phyloP scores from a whole-genome alignment of 139 green algal species.

The Asterochloris erici region DNA sequence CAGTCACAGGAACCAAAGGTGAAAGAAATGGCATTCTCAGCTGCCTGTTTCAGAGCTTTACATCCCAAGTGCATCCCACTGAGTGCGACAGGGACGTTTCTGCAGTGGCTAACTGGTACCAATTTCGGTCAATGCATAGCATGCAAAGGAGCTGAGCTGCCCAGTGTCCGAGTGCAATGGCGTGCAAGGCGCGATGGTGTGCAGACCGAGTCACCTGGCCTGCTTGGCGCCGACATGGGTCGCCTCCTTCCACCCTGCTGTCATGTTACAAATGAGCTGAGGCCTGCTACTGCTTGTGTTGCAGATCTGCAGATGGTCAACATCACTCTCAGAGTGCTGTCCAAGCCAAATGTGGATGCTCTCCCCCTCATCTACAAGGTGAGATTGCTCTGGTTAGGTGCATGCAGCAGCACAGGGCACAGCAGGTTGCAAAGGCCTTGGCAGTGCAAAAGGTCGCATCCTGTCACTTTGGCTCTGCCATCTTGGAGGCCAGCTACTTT shows the following conservation, averaged over 20 bases:
- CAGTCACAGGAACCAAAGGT: slow-evolving; percentile 98
- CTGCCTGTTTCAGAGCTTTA: neutral
- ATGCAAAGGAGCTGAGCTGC: neutral
- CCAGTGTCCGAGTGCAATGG: neutral
- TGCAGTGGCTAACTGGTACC: neutral
- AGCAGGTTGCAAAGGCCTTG: neutral
- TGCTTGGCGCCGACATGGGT: no score
- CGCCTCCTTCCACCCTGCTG: neutral
- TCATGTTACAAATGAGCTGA: neutral
- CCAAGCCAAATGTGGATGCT: slow-evolving; percentile 78
- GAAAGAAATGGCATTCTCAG: no score
- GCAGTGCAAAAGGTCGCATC: neutral
- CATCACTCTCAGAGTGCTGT: slow-evolving; percentile 93
- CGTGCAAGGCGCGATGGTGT: no score
- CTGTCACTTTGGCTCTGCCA: neutral
- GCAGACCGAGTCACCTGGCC: no score
- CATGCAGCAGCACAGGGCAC: neutral
- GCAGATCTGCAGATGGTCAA: slow-evolving; percentile 99
- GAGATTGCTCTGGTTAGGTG: neutral
- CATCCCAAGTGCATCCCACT: neutral
- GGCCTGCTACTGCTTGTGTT: neutral
- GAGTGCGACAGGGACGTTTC: neutral
- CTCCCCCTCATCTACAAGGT: slow-evolving; percentile 89
- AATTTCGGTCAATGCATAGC: neutral
- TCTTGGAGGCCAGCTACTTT: neutral